Conservation (phyloP, 2,329 filamentous ascomycete species). For the Diplocarpon mali region DNA sequence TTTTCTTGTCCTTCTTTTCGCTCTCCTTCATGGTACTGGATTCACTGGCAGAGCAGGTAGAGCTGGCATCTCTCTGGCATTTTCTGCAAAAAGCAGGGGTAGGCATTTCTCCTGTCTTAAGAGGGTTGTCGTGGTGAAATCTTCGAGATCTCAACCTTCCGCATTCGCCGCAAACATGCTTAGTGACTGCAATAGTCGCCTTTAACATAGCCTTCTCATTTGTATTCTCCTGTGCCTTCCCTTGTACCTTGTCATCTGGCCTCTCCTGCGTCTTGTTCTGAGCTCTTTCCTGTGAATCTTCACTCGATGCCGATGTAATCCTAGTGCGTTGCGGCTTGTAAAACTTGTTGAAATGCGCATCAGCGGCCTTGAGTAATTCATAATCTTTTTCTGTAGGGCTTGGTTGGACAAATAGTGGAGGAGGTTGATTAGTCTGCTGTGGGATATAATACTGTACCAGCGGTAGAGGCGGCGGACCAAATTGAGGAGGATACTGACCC, state of each 20-base stretch:
- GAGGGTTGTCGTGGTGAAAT: conserved; percentile 30
- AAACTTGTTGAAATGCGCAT: conserved; percentile 14
- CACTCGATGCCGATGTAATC: background rate
- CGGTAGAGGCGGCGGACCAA: background rate
- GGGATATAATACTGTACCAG: conserved; percentile 1
- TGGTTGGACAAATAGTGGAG: conserved; percentile 3
- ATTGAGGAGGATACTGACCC: background rate
- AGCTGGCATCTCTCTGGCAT: conserved; percentile 27
- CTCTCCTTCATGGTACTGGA: conserved; percentile 6
- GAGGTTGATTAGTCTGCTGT: background rate
- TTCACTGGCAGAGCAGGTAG: conserved; percentile 17
- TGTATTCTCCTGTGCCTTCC: conserved; percentile 1
- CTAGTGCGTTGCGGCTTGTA: background rate
- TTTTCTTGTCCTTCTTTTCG: conserved; percentile 10
- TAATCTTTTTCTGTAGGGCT: conserved; percentile 12
- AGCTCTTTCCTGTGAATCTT: background rate
- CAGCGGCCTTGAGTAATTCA: conserved; percentile 13
- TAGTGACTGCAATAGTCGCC: conserved; percentile 25
- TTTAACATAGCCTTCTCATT: conserved; percentile 12
- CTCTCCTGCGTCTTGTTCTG: background rate
- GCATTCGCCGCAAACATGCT: conserved; percentile 35
- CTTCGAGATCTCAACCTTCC: conserved; percentile 31
- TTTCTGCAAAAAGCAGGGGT: conserved; percentile 28
- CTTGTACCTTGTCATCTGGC: background rate
- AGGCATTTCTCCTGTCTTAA: conserved; percentile 26